These are phyloP conservation scores for Aspergillus sclerotioniger DNA, from an alignment of 495 filamentous ascomycete genomes.

Conservation along the genomic window DNA sequence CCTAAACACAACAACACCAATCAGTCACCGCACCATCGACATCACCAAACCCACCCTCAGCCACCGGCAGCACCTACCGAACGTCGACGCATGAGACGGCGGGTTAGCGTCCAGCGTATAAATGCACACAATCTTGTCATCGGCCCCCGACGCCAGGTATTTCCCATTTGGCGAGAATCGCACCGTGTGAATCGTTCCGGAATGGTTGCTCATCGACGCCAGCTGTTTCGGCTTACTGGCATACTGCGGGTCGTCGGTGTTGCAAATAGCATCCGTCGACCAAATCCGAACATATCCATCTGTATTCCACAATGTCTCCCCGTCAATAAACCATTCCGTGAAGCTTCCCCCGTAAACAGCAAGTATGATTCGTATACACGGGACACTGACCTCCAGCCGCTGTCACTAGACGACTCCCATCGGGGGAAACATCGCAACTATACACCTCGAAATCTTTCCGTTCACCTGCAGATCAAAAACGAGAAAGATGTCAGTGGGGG, in stretches of 20 bases:
- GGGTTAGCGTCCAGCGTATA: conserved; percentile 85
- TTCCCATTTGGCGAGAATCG: conserved; percentile 91
- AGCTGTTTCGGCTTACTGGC: conserved; percentile 84
- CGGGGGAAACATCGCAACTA: conserved; percentile 93
- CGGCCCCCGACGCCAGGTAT: conserved; percentile 93
- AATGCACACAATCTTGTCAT: conserved; percentile 97
- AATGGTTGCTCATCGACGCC: conserved; percentile 96
- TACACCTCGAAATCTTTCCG: conserved; percentile 97
- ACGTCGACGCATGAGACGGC: conserved; percentile 67
- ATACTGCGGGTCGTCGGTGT: conserved; percentile 62
- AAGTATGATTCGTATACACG: neutral
- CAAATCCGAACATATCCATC: conserved; percentile 97
- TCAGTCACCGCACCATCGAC: conserved; percentile 10
- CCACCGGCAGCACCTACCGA: conserved; percentile 55
- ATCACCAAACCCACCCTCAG: neutral
- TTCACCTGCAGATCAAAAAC: conserved; percentile 58
- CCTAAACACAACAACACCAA: conserved; percentile 45
- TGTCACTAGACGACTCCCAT: conserved; percentile 86
- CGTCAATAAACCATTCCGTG: conserved; percentile 9
- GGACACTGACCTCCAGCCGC: conserved; percentile 78
- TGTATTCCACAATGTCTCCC: conserved; percentile 32
- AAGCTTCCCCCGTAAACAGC: neutral
- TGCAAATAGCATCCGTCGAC: conserved; percentile 91
- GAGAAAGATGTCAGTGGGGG: conserved; percentile 7
- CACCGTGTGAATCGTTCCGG: conserved; percentile 94